These are phyloP conservation scores for Globisporangium orthogonon DNA, from an alignment of 352 stramenopile species.

Conservation along the genomic window DNA sequence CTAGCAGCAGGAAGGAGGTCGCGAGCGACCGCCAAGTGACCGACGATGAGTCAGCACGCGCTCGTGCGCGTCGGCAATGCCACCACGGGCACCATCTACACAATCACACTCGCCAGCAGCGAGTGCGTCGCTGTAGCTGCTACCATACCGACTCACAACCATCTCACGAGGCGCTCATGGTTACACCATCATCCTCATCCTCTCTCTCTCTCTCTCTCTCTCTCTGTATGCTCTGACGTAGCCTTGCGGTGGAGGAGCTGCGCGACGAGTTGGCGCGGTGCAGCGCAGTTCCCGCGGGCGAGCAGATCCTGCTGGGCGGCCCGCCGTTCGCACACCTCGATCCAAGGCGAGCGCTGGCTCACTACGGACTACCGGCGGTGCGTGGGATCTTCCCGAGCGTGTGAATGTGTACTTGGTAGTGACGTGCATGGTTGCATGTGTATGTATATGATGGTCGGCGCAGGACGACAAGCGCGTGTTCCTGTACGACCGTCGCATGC, in stretches of 20 bases:
- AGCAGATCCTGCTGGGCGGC: constrained; percentile 79
- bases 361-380: constrained; percentile 61
- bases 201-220: background rate
- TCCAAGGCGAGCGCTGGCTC: constrained; percentile 53
- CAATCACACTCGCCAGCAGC: constrained; percentile 28
- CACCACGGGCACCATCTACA: constrained; percentile 30
- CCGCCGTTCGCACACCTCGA: constrained; percentile 75
- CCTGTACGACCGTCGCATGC: constrained; percentile 76
- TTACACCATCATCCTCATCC: constrained; percentile 2
- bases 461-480: constrained; percentile 66
- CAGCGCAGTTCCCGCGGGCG: constrained; percentile 50
- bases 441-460: background rate
- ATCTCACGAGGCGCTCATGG: background rate
- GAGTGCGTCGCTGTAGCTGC: constrained; percentile 47
- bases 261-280: constrained; percentile 46
- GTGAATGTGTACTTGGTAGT: background rate
- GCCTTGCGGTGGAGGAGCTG: constrained; percentile 61
- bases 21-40: background rate
- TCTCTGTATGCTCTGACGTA: constrained; percentile 11
- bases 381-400: background rate
- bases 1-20: background rate
- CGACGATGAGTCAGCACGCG: constrained; percentile 13
- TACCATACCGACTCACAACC: no score
- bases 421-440: no score
- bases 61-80: constrained; percentile 45